A percentile compares a stretch with the other conserved stretches of the same genome.
Conservation (phyloP, 176 grass and related monocot genomes). For the Aegilops tauschii region DNA sequence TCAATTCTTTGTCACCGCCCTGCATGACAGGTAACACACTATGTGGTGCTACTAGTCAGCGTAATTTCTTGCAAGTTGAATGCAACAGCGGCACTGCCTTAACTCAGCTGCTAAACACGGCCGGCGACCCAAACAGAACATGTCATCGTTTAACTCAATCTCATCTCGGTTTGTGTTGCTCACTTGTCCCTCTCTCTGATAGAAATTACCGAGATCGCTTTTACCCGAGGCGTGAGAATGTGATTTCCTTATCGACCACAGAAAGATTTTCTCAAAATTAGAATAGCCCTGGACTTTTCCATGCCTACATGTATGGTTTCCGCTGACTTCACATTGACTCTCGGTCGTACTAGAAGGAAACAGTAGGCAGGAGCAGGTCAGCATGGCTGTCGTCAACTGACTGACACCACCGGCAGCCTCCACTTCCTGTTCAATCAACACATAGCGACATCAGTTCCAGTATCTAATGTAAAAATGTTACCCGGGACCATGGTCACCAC, state of each 20-base stretch:
- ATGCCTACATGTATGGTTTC: not conserved
- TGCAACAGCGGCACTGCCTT: not conserved
- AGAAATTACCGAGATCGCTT: not conserved
- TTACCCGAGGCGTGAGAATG: not conserved
- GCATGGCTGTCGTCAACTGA: slow-evolving; percentile 19
- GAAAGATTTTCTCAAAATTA: not conserved
- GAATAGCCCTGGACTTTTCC: not conserved
- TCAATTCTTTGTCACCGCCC: not conserved
- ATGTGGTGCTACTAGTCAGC: not conserved
- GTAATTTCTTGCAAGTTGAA: not conserved
- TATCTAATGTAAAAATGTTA: no score
- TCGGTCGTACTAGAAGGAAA: not conserved
- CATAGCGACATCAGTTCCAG: not conserved
- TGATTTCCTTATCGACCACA: not conserved
- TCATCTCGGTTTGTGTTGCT: no score
- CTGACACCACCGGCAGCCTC: not conserved
- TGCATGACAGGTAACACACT: not conserved
- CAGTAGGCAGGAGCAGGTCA: not conserved
- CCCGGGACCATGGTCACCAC: no score
- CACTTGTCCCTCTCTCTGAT: no score
- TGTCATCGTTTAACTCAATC: no score
- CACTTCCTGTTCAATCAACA: not conserved
- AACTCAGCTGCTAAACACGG: not conserved
- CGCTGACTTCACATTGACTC: not conserved
- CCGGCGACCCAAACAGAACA: no score